phyloP scores from a whole-genome alignment of 2,329 filamentous ascomycete genomes.

The Colletotrichum tabaci region DNA sequence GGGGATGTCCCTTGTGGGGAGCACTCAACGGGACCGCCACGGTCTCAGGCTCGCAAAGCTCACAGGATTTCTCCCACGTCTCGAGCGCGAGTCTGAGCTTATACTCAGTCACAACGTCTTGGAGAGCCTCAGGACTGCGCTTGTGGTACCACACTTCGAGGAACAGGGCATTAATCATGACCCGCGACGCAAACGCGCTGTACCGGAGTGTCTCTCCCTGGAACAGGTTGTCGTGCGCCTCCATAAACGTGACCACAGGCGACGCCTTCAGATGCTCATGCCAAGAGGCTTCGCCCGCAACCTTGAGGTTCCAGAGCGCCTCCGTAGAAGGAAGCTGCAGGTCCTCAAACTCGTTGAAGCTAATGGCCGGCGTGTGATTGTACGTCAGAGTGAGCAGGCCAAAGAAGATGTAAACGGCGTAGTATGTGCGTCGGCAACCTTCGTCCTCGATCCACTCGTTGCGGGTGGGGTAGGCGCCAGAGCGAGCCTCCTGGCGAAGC shows the following conservation, averaged over 20 bases:
- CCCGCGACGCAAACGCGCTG: slow-evolving; percentile 95
- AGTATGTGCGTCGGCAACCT: slow-evolving; percentile 96
- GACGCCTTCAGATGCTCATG: slow-evolving; percentile 81
- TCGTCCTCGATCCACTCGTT: slow-evolving; percentile 98
- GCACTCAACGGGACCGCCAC: slow-evolving; percentile 92
- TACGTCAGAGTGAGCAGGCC: slow-evolving; percentile 94
- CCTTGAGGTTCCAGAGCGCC: slow-evolving; percentile 91
- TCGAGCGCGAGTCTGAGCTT: slow-evolving; percentile 95
- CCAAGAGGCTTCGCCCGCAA: slow-evolving; percentile 86
- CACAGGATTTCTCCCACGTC: slow-evolving; percentile 98
- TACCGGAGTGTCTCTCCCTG: slow-evolving; percentile 92
- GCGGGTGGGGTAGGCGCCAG: slow-evolving; percentile 81
- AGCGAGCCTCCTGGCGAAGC: slow-evolving; percentile 89
- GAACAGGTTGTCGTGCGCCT: slow-evolving; percentile 95
- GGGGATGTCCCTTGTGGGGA: slow-evolving; percentile 93
- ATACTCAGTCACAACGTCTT: slow-evolving; percentile 98
- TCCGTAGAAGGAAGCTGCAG: slow-evolving; percentile 94
- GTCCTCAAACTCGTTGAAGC: slow-evolving; percentile 98
- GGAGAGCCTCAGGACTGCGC: slow-evolving; percentile 95
- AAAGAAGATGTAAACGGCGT: slow-evolving; percentile 99
- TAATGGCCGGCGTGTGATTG: slow-evolving; percentile 98
- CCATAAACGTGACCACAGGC: slow-evolving; percentile 87
- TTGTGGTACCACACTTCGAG: slow-evolving; percentile 99
- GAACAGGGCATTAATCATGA: slow-evolving; percentile 99
- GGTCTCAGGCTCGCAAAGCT: slow-evolving; percentile 91